Conservation (phyloP, 2,329 filamentous ascomycete genomes). For the Pseudofabraea citricarpa region DNA sequence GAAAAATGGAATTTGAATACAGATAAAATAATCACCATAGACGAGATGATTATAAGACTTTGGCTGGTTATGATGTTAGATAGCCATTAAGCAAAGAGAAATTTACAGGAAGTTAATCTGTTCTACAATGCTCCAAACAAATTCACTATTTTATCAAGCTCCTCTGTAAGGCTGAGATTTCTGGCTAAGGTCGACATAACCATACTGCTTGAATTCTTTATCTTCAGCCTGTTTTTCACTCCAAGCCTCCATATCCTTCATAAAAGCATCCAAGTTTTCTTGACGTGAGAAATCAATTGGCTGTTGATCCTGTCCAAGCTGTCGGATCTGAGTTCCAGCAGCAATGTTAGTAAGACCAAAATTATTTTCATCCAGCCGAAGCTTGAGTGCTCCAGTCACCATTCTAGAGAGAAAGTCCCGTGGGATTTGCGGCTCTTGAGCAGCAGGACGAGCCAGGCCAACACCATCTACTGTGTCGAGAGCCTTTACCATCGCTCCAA, state of each 20-base stretch:
- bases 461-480: constrained; percentile 42
- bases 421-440: constrained; percentile 38
- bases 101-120: too few species aligned
- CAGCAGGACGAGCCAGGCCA: constrained; percentile 41
- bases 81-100: too few species aligned
- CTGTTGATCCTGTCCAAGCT: constrained; percentile 46
- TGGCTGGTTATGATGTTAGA: too few species aligned
- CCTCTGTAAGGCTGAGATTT: constrained; percentile 14
- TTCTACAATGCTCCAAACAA: too few species aligned
- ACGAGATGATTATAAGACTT: too few species aligned
- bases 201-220: constrained; percentile 33
- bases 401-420: constrained; percentile 36
- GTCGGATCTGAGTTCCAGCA: constrained; percentile 26
- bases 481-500: constrained; percentile 44
- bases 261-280: constrained; percentile 41
- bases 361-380: constrained; percentile 43
- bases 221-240: constrained; percentile 33
- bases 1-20: too few species aligned
- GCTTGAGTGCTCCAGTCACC: constrained; percentile 42
- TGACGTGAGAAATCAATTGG: constrained; percentile 46
- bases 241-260: constrained; percentile 43
- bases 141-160: too few species aligned
- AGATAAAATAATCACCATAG: too few species aligned
- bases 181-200: constrained; percentile 35
- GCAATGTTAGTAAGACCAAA: constrained; percentile 32